A percentile compares a stretch with the other conserved stretches of the same genome.
phyloP scores from a whole-genome alignment of 164 flowering plant species.

The Tetracentron sinense region DNA sequence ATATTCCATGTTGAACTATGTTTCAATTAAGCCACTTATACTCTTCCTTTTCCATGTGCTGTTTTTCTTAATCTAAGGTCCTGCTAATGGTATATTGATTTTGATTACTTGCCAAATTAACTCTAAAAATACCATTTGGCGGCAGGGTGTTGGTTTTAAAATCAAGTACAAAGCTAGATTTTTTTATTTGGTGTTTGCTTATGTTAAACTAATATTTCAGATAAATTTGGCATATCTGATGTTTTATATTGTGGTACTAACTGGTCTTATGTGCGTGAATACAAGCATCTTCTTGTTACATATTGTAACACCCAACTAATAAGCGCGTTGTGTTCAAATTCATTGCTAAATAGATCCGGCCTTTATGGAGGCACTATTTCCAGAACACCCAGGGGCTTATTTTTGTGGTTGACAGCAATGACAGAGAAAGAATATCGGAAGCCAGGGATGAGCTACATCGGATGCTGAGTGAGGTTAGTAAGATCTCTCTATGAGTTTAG shows the following conservation, averaged over 20 bases:
- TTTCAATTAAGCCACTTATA: not conserved
- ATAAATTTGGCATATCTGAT: not conserved
- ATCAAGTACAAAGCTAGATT: not conserved
- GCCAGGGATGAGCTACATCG: constrained; percentile 43
- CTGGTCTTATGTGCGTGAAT: not conserved
- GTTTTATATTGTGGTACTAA: not conserved
- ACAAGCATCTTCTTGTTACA: not conserved
- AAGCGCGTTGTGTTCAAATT: not conserved
- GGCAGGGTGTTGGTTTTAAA: not conserved
- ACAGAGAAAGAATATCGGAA: constrained; percentile 44
- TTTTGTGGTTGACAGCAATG: constrained; percentile 57
- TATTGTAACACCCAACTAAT: not conserved
- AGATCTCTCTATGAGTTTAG: not conserved
- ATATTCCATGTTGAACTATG: not conserved
- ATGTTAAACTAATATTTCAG: not conserved
- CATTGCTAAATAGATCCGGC: constrained; percentile 34
- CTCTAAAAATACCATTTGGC: not conserved
- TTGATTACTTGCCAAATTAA: not conserved
- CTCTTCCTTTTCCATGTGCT: not conserved
- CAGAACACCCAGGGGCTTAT: constrained; percentile 45
- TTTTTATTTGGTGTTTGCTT: not conserved
- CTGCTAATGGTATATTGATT: not conserved
- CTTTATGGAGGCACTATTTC: constrained; percentile 58
- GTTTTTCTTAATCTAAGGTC: not conserved
- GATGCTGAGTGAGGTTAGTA: constrained; percentile 46